phyloP scores from a whole-genome alignment of 331 rosid genomes.

The Saraca asoca region DNA sequence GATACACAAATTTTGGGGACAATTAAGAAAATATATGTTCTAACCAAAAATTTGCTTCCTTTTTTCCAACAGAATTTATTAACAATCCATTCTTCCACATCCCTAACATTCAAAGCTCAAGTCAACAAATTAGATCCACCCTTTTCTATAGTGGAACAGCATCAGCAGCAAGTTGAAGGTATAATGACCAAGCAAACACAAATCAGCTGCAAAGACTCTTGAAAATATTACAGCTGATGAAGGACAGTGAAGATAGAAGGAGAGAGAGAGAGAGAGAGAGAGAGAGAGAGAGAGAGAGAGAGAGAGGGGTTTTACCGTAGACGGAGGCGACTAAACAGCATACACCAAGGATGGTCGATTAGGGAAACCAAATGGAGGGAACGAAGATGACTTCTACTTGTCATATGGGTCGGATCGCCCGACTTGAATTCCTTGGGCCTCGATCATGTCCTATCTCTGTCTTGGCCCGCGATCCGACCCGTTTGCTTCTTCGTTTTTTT shows the following conservation, averaged over 20 bases:
- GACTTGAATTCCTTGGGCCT: not conserved
- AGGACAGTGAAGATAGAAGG: not conserved
- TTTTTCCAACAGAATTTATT: no score
- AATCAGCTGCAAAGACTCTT: not conserved
- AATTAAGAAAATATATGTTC: no score
- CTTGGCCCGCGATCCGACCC: no score
- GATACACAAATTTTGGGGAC: no score
- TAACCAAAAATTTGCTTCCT: no score
- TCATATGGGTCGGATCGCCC: not conserved
- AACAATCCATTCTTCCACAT: no score
- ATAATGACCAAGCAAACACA: not conserved
- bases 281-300: not conserved
- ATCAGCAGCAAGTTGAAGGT: not conserved
- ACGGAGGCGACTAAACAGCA: constrained; percentile 3
- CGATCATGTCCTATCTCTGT: not conserved
- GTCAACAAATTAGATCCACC: not conserved
- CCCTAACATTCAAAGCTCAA: not conserved
- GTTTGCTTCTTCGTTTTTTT: no score
- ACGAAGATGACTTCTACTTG: not conserved
- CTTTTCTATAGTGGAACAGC: not conserved
- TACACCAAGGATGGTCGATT: not conserved
- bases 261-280: not conserved
- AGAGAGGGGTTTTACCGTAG: not conserved
- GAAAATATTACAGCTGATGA: no score
- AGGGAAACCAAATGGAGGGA: not conserved